Percentiles rank a stretch among this genome's conserved stretches.
Evolutionary conservation across 2,329 filamentous ascomycete species (phyloP).

Genomic region (Fusarium circinatum): DNA sequence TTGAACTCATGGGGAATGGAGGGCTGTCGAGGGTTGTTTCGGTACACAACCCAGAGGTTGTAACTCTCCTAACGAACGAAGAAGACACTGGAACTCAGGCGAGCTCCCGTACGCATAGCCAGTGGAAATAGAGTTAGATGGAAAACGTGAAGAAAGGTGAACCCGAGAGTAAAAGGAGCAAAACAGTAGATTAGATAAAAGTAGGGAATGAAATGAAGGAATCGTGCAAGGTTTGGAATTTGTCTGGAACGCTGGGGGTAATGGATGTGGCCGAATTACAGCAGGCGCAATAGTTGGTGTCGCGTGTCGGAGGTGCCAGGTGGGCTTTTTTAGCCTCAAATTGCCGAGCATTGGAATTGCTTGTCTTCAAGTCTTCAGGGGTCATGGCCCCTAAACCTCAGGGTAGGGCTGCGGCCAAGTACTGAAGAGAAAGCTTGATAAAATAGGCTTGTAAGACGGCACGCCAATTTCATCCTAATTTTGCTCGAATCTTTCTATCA

Average conservation of each 20-base stretch:
- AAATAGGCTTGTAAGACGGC: not conserved
- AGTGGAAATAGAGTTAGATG: not conserved
- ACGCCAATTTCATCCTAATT: not conserved
- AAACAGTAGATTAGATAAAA: not conserved
- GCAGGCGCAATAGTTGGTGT: conserved; percentile 24
- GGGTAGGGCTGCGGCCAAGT: not conserved
- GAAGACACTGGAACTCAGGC: conserved; percentile 19
- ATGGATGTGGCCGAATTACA: conserved; percentile 16
- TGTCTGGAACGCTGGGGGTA: conserved; percentile 29
- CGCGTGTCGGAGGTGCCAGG: conserved; percentile 29
- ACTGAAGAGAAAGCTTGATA: not conserved
- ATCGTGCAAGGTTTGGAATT: conserved; percentile 26
- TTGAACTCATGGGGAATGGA: conserved; percentile 43
- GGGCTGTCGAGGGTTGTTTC: conserved; percentile 26
- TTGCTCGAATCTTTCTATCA: not conserved
- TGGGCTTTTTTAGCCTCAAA: conserved; percentile 31
- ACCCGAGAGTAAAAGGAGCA: not conserved
- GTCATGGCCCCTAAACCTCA: conserved; percentile 26
- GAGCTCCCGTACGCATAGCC: conserved; percentile 32
- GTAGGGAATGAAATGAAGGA: conserved; percentile 12
- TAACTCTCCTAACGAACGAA: conserved; percentile 23
- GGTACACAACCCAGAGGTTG: not conserved
- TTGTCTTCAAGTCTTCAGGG: conserved; percentile 36
- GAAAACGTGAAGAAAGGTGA: not conserved
- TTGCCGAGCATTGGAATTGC: conserved; percentile 40